Evolutionary conservation across 345 rosid genomes (phyloP), one percentile per base, ranked within the genome.

Genomic region (Hibiscus mutabilis): DNA sequence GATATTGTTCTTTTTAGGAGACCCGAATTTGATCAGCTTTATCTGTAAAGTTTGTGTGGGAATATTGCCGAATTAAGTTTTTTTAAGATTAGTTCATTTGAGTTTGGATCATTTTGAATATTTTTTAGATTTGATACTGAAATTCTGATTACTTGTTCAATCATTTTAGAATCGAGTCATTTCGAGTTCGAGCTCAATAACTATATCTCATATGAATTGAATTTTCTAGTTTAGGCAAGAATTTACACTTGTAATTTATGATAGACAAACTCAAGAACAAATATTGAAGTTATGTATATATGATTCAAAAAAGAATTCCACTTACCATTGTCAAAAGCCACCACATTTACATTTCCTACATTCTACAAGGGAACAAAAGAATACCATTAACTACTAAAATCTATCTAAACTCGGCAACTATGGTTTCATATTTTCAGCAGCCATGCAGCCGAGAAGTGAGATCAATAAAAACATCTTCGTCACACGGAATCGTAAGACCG

Each of bases 361-460:
- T 55, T 22, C 13, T 55, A 55, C 27, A 55, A 22, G 12, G 25
- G 25, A 55, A 55, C n/a, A 55, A 9, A 21, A 55, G n/a, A 46
- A 46, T 51, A 5, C 3, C 14, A 47, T 47, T 47, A 14, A 47
- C n/a, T 13, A 6, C 14, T 19, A 9, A 19, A 19, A 6, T 19
- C 25, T 6, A 11, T 9, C 24, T 53, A 51, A 51, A 16, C 22
- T 19, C 9, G 9, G 27, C 59, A 55, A 7, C n/a, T 19, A 8
- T 55, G 59, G 29, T 53, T n/a, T 56, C 60, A 56, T 9, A 21
- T 1, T 56, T 56, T 3, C 51, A 56, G 16, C 15, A 56, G 29
- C 29, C 29, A 56, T 56, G 60, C 60, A 56, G 19, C 60, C 60
- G 60, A 56, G 60, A 56, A 56, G 60, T 56, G 60, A 56, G 60